phyloP scores from a whole-genome alignment of 805 yeast genomes.

The Tetrapisispora namnaoensis region DNA sequence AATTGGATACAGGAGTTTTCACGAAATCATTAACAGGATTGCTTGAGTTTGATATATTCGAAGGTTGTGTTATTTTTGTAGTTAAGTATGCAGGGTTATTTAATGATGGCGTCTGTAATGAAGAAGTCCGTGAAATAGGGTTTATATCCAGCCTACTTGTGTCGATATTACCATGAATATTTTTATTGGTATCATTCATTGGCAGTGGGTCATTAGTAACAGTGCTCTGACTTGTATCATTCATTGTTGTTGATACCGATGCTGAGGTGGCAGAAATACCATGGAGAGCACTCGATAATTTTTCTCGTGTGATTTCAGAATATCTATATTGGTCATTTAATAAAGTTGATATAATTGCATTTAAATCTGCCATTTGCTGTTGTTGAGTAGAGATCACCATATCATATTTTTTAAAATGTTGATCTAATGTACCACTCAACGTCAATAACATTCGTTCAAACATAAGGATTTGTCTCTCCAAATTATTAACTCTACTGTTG shows the following conservation, averaged over 20 bases:
- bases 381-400: conserved; percentile 23
- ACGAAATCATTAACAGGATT: background rate
- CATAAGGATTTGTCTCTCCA: conserved; percentile 23
- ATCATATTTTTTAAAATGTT: conserved; percentile 27
- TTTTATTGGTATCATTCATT: background rate
- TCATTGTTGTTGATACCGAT: conserved; percentile 4
- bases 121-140: background rate
- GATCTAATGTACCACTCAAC: conserved; percentile 24
- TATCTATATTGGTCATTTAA: conserved; percentile 24
- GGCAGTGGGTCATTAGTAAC: background rate
- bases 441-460: conserved; percentile 26
- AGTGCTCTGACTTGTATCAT: background rate
- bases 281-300: conserved; percentile 15
- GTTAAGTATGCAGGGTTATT: conserved; percentile 2
- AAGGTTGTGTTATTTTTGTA: background rate
- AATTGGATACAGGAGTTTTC: background rate
- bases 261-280: conserved; percentile 18
- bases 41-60: background rate
- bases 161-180: background rate
- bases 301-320: conserved; percentile 22
- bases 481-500: conserved; percentile 13
- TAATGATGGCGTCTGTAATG: background rate
- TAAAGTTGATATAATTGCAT: conserved; percentile 17
- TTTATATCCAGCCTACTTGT: background rate
- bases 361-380: conserved; percentile 24